Base-by-base conservation (phyloP, 2,329 filamentous ascomycete species). In the Graphilbum sp. region DNA sequence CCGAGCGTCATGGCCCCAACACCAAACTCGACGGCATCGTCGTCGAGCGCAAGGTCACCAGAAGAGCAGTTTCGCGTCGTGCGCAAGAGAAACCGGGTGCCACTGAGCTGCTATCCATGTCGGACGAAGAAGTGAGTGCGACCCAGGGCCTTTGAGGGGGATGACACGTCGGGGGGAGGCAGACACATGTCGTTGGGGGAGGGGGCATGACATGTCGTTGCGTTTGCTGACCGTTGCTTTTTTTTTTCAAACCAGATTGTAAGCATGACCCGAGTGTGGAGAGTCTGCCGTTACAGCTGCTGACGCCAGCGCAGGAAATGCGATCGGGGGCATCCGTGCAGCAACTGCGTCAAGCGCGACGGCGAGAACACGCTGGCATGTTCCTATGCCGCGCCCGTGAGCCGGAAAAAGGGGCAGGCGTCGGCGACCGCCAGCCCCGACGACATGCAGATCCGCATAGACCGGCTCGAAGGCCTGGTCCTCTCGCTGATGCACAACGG, bases 381-480 rank as follows among this genome's bases (percentile, higher is more conserved):
- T 62, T 81, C 79, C 47, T 96, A 95, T 63, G 86, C 85, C 34
- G 69, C 75, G 37, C 78, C 75, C 29, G 58, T 65, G 24, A 64
- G 63, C 37, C 72, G 84, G 49, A 90, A 84, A 59, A 92, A 84
- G 67, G 76, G 64, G 52, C 72, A 78, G 57, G 70, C 61, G 60
- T 72, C 60, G 66, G 69, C 56, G 43, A 59, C 67, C 49, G 60
- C 67, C 39, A 75, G 59, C 49, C 85, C 88, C 36, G 87, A 94
- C 67, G 88, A 95, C 59, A 95, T 96, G 88, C 88, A 96, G 63
- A 93, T 92, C 54, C 81, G 90, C 55, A 96, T 96, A 61, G 87
- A 96, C 63, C 75, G 88, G 50, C 68, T 96, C 47, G 88, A 96
- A 67, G 81, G 83, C 49, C 64, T 96, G 55, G 88, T 96, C 43